Conservation (phyloP, 768 basidiomycete genomes). For the Cystofilobasidium ferigula region DNA sequence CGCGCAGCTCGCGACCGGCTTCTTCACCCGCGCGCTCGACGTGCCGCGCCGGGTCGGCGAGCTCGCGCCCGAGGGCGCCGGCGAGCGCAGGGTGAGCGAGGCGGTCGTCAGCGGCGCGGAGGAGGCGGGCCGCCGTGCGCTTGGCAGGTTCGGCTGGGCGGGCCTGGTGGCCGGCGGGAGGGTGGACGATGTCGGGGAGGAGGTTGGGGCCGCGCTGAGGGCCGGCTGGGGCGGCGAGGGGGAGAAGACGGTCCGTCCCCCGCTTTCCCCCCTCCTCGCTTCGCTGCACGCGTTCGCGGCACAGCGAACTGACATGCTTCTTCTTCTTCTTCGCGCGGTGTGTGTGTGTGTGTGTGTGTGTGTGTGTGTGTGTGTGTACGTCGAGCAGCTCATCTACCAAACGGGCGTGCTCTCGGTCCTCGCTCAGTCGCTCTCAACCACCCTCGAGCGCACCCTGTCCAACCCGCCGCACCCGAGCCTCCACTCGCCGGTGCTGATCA, state of each 20-base stretch:
- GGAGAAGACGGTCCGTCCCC: neutral
- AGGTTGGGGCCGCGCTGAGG: neutral
- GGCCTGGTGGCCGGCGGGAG: neutral
- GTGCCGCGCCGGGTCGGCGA: neutral
- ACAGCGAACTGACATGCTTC: too few relatives aligned
- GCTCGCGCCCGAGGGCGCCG: neutral
- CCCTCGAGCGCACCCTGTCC: neutral
- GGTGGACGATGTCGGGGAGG: neutral
- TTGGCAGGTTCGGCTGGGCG: neutral
- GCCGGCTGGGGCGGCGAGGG: constrained; percentile 1
- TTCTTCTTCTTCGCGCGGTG: too few relatives aligned
- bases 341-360: too few relatives aligned
- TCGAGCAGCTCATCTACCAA: neutral
- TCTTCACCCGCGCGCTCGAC: neutral
- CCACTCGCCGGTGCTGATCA: neutral
- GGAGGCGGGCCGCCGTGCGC: neutral
- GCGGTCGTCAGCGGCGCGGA: neutral
- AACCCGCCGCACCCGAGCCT: neutral
- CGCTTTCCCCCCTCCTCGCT: neutral
- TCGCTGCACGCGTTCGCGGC: too few relatives aligned
- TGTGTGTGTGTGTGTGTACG: too few relatives aligned
- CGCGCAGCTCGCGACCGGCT: neutral
- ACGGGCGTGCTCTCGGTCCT: constrained; percentile 2
- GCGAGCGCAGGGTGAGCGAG: neutral
- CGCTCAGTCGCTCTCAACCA: neutral